Conservation (phyloP, 495 filamentous ascomycete species). For the Aspergillus bertholletiae region DNA sequence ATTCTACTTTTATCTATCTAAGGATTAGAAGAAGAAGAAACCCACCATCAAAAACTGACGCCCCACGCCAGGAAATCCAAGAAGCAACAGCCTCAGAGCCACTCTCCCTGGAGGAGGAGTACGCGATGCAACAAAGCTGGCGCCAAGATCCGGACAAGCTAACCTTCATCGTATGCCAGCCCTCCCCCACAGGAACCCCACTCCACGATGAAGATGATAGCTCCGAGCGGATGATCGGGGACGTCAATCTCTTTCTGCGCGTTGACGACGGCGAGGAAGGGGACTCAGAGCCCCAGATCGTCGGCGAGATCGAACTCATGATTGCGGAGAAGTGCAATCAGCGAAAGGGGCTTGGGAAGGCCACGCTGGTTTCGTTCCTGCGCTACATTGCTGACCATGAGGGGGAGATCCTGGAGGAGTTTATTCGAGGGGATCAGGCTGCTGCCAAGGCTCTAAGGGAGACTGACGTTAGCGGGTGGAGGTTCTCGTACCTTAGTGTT, state of each 20-base stretch:
- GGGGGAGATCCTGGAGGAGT: constrained; percentile 57
- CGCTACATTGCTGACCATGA: constrained; percentile 53
- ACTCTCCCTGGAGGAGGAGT: constrained; percentile 73
- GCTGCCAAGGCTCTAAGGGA: constrained; percentile 14
- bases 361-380: constrained; percentile 64
- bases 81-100: constrained; percentile 80
- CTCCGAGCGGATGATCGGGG: constrained; percentile 66
- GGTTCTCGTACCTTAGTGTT: constrained; percentile 47
- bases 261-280: constrained; percentile 38
- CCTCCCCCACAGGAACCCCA: constrained; percentile 8
- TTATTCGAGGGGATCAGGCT: constrained; percentile 26
- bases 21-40: not conserved
- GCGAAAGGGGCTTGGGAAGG: constrained; percentile 61
- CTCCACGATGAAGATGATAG: constrained; percentile 45
- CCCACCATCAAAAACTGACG: constrained; percentile 1
- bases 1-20: too few species aligned
- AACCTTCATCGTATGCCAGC: constrained; percentile 43
- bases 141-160: constrained; percentile 60
- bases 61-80: constrained; percentile 61
- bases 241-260: constrained; percentile 81
- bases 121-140: constrained; percentile 82
- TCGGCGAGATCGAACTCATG: constrained; percentile 88
- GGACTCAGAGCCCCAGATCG: constrained; percentile 32
- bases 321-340: constrained; percentile 61
- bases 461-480: not conserved